phyloP scores from a whole-genome alignment of 176 grass and related monocot genomes.

The Otatea glauca region DNA sequence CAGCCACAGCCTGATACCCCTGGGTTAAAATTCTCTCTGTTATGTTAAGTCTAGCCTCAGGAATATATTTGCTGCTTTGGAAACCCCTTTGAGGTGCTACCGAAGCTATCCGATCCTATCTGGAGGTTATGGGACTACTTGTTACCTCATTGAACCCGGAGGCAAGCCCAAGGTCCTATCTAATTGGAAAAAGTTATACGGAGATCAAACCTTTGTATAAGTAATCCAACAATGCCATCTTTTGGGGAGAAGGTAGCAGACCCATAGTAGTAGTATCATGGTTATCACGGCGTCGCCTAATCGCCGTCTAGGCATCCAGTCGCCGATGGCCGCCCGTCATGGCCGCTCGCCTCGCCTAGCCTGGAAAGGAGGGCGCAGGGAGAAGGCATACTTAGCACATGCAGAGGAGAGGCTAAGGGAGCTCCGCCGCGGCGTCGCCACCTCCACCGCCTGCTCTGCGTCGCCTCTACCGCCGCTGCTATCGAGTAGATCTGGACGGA shows the following conservation, averaged over 20 bases:
- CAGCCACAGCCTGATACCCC: background rate
- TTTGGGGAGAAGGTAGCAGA: background rate
- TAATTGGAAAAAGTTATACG: background rate
- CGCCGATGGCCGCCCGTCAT: no score
- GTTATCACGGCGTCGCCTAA: no score
- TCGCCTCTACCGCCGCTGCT: no score
- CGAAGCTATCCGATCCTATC: background rate
- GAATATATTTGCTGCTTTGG: background rate
- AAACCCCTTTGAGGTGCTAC: background rate
- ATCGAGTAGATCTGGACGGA: no score
- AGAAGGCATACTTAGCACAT: no score
- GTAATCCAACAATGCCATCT: background rate
- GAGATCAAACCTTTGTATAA: background rate
- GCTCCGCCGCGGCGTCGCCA: no score
- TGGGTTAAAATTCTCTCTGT: background rate
- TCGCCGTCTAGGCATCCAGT: no score
- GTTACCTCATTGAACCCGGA: constrained; percentile 5
- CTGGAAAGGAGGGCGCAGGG: no score
- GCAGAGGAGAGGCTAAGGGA: no score
- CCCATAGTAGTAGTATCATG: background rate
- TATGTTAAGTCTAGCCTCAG: background rate
- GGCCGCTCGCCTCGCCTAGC: no score
- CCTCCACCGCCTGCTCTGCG: no score
- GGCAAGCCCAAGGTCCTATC: background rate
- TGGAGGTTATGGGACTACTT: background rate